Evolutionary conservation across 805 yeast genomes (phyloP).

Genomic region (Cyberlindnera amylophila): DNA sequence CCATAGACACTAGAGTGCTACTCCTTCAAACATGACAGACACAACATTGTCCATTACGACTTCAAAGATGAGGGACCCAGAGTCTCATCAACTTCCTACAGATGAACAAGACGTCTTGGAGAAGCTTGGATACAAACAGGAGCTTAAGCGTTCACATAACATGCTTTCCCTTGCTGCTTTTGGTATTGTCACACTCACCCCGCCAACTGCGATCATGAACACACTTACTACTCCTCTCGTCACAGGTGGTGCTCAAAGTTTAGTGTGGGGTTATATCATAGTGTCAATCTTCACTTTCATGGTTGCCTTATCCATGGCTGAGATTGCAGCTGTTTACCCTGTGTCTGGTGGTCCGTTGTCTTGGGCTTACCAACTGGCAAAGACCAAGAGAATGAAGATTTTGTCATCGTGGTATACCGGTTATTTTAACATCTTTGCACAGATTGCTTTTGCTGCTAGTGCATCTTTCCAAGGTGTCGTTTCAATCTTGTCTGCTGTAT

Average conservation of each 20-base stretch:
- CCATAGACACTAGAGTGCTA: no score
- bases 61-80: constrained; percentile 4
- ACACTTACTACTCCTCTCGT: constrained; percentile 23
- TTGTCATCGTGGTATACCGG: constrained; percentile 31
- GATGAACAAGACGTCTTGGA: constrained; percentile 18
- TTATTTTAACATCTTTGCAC: constrained; percentile 27
- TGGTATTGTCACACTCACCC: constrained; percentile 26
- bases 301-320: constrained; percentile 27
- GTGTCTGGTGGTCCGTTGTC: constrained; percentile 33
- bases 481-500: constrained; percentile 21
- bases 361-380: constrained; percentile 32
- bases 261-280: constrained; percentile 28
- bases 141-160: constrained; percentile 22
- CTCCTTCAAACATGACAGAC: background rate
- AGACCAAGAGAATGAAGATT: constrained; percentile 23
- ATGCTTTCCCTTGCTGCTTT: constrained; percentile 23
- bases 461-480: constrained; percentile 27
- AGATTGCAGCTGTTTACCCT: constrained; percentile 33
- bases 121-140: constrained; percentile 27
- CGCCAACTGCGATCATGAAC: constrained; percentile 26
- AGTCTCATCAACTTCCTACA: constrained; percentile 1
- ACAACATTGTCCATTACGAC: constrained; percentile 7
- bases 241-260: constrained; percentile 27
- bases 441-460: constrained; percentile 25
- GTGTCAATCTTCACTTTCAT: constrained; percentile 24